These are phyloP conservation scores for Brasenia schreberi DNA, from an alignment of 164 flowering plant species.

Conservation along the genomic window DNA sequence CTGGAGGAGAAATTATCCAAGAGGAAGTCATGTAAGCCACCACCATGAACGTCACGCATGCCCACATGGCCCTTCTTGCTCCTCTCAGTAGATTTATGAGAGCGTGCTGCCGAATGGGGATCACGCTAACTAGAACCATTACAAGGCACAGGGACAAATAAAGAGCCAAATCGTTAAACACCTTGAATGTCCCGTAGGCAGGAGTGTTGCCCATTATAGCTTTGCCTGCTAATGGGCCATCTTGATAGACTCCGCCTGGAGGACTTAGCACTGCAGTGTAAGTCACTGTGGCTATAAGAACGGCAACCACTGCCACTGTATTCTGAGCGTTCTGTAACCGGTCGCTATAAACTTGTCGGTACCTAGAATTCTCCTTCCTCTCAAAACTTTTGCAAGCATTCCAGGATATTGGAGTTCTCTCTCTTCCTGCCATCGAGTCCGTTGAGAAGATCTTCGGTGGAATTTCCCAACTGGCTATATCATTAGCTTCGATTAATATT, in stretches of 20 bases:
- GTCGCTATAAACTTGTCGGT: conserved; percentile 25
- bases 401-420: not conserved
- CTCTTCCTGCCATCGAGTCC: not conserved
- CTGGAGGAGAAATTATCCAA: conserved; percentile 18
- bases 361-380: conserved; percentile 8
- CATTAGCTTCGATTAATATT: not conserved
- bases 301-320: conserved; percentile 39
- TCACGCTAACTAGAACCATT: conserved; percentile 36
- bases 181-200: conserved; percentile 21
- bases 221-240: conserved; percentile 12
- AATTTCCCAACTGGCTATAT: not conserved
- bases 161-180: conserved; percentile 40
- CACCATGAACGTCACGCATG: conserved; percentile 37
- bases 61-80: conserved; percentile 47
- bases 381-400: not conserved
- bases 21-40: conserved; percentile 33
- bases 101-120: conserved; percentile 32
- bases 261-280: conserved; percentile 46
- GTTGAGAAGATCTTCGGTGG: not conserved
- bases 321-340: conserved; percentile 40
- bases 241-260: conserved; percentile 44
- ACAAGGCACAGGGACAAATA: conserved; percentile 45
- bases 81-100: conserved; percentile 25
- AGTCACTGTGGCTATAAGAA: conserved; percentile 49
- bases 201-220: conserved; percentile 18